phyloP scores from a whole-genome alignment of 2,329 filamentous ascomycete species.

The Pyrenophora teres region DNA sequence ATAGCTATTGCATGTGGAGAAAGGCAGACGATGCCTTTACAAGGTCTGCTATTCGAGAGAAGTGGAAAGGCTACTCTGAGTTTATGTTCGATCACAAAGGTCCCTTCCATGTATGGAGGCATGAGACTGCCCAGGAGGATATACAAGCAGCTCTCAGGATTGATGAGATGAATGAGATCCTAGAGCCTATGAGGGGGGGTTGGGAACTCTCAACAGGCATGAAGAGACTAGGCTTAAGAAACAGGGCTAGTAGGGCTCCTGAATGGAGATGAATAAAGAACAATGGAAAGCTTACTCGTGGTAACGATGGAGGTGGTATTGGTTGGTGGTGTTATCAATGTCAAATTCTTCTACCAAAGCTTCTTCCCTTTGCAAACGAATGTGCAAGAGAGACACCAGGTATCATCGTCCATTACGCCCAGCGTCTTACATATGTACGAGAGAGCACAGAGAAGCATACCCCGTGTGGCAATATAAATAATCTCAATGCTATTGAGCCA shows the following conservation, averaged over 20 bases:
- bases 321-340: slow-evolving; percentile 11
- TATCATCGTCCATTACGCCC: slow-evolving; percentile 3
- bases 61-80: slow-evolving; percentile 5
- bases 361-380: slow-evolving; percentile 18
- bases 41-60: background rate
- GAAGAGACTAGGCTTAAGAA: too few relatives aligned
- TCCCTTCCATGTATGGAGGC: too few relatives aligned
- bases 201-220: too few relatives aligned
- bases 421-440: background rate
- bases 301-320: slow-evolving; percentile 6
- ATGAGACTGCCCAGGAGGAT: too few relatives aligned
- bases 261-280: slow-evolving; percentile 5
- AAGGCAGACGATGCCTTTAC: too few relatives aligned
- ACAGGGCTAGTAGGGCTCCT: background rate
- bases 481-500: slow-evolving; percentile 17
- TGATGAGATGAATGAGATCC: too few relatives aligned
- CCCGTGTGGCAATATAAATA: slow-evolving; percentile 15
- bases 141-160: too few relatives aligned
- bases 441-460: slow-evolving; percentile 5
- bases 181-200: too few relatives aligned
- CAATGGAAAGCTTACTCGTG: slow-evolving; percentile 15
- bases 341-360: slow-evolving; percentile 10
- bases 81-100: background rate
- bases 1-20: background rate
- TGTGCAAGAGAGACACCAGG: slow-evolving; percentile 5